Evolutionary conservation across 2,329 filamentous ascomycete species (phyloP).

Genomic region (Rhynchosporium graminicola): DNA sequence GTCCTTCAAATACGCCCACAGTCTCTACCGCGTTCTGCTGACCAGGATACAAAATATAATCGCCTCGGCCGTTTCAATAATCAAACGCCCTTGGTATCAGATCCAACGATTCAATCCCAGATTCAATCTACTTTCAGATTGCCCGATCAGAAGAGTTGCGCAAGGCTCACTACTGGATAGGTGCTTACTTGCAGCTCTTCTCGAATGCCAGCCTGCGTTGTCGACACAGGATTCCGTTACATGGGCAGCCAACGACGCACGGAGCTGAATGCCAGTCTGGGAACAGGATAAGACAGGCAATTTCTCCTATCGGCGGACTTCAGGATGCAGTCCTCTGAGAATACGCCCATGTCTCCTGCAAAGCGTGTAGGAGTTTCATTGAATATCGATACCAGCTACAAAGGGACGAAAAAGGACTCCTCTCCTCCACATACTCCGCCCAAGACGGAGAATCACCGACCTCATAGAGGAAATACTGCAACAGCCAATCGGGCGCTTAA

Average conservation of each 20-base stretch:
- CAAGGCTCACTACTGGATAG: conserved; percentile 16
- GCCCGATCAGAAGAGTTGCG: conserved; percentile 15
- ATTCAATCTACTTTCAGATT: conserved; percentile 10
- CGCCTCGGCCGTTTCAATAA: conserved; percentile 28
- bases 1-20: conserved; percentile 12
- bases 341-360: conserved; percentile 31
- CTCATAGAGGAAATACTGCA: conserved; percentile 31
- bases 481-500: conserved; percentile 37
- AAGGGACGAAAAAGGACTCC: conserved; percentile 32
- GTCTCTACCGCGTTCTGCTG: conserved; percentile 20
- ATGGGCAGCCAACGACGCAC: conserved; percentile 21
- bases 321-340: conserved; percentile 38
- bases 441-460: conserved; percentile 29
- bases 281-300: conserved; percentile 6
- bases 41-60: conserved; percentile 22
- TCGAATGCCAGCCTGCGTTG: conserved; percentile 14
- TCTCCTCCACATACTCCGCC: conserved; percentile 38
- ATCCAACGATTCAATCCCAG: conserved; percentile 17
- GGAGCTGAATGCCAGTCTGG: conserved; percentile 24
- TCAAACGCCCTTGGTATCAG: conserved; percentile 28
- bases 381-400: conserved; percentile 38
- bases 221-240: conserved; percentile 21
- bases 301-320: conserved; percentile 11
- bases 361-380: conserved; percentile 37
- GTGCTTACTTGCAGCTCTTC: conserved; percentile 19